Percentiles rank a stretch among this genome's conserved stretches.
These are phyloP conservation scores for Aspergillus costaricaensis DNA, from an alignment of 2,329 filamentous ascomycete species.

Conservation along the genomic window DNA sequence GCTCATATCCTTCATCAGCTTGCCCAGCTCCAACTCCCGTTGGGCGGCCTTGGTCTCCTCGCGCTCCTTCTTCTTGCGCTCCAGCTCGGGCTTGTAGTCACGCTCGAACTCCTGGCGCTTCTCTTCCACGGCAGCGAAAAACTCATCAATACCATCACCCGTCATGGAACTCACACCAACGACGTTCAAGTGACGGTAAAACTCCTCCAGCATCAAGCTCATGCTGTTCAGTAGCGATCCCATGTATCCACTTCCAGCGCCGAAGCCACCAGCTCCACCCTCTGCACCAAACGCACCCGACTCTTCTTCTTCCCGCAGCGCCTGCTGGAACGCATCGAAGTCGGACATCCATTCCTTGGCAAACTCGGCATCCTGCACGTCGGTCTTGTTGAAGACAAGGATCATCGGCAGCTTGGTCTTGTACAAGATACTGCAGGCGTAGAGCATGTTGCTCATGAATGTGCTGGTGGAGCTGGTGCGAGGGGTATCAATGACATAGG, in stretches of 20 bases:
- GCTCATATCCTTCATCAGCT: slow-evolving; percentile 92
- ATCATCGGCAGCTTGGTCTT: slow-evolving; percentile 99
- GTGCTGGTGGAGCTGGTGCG: slow-evolving; percentile 90
- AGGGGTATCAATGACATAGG: slow-evolving; percentile 96
- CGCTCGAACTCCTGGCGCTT: slow-evolving; percentile 86
- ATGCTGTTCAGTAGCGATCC: slow-evolving; percentile 93
- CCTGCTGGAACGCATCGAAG: slow-evolving; percentile 91
- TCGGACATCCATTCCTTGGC: slow-evolving; percentile 99
- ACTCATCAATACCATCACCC: slow-evolving; percentile 86
- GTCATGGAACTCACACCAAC: slow-evolving; percentile 93
- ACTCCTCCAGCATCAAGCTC: slow-evolving; percentile 96
- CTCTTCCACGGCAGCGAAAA: slow-evolving; percentile 83
- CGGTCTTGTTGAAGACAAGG: slow-evolving; percentile 98
- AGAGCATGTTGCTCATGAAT: slow-evolving; percentile 99
- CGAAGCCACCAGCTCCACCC: slow-evolving; percentile 60
- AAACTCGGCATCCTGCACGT: slow-evolving; percentile 86
- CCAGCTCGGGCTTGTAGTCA: slow-evolving; percentile 91
- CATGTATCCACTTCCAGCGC: slow-evolving; percentile 91
- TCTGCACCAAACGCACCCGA: slow-evolving; percentile 72
- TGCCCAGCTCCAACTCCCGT: slow-evolving; percentile 79
- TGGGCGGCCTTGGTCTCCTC: slow-evolving; percentile 71
- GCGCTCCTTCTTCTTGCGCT: slow-evolving; percentile 72
- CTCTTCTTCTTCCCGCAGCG: slow-evolving; percentile 77
- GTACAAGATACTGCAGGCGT: slow-evolving; percentile 97
- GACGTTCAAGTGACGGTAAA: slow-evolving; percentile 90